Percentiles rank a stretch among this genome's conserved stretches.
These are phyloP conservation scores for Fagopyrum esculentum DNA, from an alignment of 148 eudicot species.

Conservation along the genomic window DNA sequence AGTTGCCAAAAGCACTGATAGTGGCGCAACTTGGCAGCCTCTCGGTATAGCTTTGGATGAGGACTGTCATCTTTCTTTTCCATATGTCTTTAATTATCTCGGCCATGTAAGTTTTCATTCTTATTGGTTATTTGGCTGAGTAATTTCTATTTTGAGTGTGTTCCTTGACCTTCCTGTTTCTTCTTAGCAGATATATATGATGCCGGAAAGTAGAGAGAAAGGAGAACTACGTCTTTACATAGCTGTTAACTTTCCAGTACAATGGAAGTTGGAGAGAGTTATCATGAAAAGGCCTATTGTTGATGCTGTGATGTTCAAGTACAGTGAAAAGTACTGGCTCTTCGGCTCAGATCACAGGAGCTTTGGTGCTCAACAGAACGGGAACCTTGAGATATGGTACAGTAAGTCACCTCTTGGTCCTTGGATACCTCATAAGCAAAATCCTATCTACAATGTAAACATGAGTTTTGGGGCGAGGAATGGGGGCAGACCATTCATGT, in stretches of 20 bases:
- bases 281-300: slow-evolving; percentile 77
- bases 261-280: slow-evolving; percentile 70
- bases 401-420: slow-evolving; percentile 86
- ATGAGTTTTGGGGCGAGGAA: slow-evolving; percentile 75
- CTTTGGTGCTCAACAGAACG: slow-evolving; percentile 63
- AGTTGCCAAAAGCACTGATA: slow-evolving; percentile 78
- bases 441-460: slow-evolving; percentile 57
- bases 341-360: slow-evolving; percentile 86
- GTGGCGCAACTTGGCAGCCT: slow-evolving; percentile 87
- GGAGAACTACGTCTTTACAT: slow-evolving; percentile 85
- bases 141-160: too few species aligned
- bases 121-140: too few species aligned
- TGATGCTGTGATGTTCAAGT: slow-evolving; percentile 61
- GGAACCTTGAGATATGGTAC: slow-evolving; percentile 84
- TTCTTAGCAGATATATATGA: slow-evolving; percentile 62
- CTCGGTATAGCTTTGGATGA: slow-evolving; percentile 91
- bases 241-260: slow-evolving; percentile 64
- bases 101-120: slow-evolving; percentile 47
- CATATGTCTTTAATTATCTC: slow-evolving; percentile 65
- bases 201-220: slow-evolving; percentile 84
- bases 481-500: slow-evolving; percentile 83
- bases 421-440: slow-evolving; percentile 78
- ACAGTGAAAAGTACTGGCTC: slow-evolving; percentile 68
- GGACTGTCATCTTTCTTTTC: slow-evolving; percentile 95
- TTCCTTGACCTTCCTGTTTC: background rate